These are phyloP conservation scores for Saururus chinensis DNA, from an alignment of 164 flowering plant species.

Conservation along the genomic window DNA sequence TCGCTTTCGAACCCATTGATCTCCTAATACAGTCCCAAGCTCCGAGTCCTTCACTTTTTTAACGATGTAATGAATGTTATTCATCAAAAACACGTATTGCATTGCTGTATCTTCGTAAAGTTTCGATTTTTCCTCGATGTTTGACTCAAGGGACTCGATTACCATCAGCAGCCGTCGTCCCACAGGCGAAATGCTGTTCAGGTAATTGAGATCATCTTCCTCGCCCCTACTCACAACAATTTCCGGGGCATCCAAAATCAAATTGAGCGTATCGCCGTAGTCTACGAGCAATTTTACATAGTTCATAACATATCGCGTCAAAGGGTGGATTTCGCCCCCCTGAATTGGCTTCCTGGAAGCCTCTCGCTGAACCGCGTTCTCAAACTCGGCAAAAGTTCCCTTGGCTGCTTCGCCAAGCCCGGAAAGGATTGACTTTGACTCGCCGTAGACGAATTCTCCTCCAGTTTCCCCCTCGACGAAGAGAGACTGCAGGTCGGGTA, in stretches of 20 bases:
- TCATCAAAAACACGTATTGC: conserved; percentile 75
- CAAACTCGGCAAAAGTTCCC: conserved; percentile 72
- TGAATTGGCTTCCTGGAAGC: conserved; percentile 46
- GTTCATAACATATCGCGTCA: conserved; percentile 83
- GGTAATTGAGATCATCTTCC: conserved; percentile 14
- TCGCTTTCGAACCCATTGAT: conserved; percentile 67
- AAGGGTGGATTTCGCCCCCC: conserved; percentile 64
- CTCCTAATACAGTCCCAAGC: conserved; percentile 62
- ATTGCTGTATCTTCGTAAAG: conserved; percentile 63
- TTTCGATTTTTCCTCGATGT: conserved; percentile 68
- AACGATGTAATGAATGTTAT: conserved; percentile 72
- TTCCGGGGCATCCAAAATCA: conserved; percentile 26
- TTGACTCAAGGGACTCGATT: conserved; percentile 47
- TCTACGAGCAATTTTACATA: conserved; percentile 65
- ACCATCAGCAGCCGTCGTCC: conserved; percentile 32
- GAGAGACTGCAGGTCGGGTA: conserved; percentile 39
- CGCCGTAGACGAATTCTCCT: conserved; percentile 36
- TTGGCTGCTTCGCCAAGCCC: conserved; percentile 54
- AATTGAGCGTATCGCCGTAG: conserved; percentile 52
- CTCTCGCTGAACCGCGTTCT: conserved; percentile 55
- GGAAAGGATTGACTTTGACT: conserved; percentile 46
- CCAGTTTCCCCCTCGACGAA: conserved; percentile 26
- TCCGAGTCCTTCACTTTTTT: conserved; percentile 82
- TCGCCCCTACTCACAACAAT: conserved; percentile 11
- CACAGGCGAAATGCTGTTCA: conserved; percentile 27